These are phyloP conservation scores for Metschnikowia anglica DNA, from an alignment of 805 yeast genomes.

Conservation along the genomic window DNA sequence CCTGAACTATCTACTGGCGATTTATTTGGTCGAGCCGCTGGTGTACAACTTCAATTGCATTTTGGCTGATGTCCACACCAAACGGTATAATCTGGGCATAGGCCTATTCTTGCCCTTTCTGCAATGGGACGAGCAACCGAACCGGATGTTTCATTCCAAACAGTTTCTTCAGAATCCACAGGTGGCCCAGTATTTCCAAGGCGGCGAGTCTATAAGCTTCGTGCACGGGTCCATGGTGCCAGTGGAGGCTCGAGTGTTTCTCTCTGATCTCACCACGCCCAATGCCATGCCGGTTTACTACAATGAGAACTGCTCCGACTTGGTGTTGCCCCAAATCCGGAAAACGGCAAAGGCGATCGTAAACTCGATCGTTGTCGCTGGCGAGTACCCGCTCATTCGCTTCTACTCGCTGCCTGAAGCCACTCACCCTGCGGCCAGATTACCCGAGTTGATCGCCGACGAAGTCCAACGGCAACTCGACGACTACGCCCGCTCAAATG, in stretches of 20 bases:
- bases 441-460: conserved; percentile 70
- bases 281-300: conserved; percentile 72
- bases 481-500: conserved; percentile 66
- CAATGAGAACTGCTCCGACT: conserved; percentile 59
- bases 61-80: conserved; percentile 66
- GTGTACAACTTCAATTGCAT: conserved; percentile 72
- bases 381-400: conserved; percentile 86
- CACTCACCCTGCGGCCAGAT: conserved; percentile 51
- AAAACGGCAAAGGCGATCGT: conserved; percentile 64
- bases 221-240: conserved; percentile 52
- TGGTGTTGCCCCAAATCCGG: conserved; percentile 58
- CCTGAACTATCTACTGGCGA: conserved; percentile 68
- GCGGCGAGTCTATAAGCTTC: conserved; percentile 29
- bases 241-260: conserved; percentile 66
- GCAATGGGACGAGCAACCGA: conserved; percentile 26
- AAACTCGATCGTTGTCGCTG: conserved; percentile 70
- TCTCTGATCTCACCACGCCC: conserved; percentile 52
- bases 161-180: conserved; percentile 32
- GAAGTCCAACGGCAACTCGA: conserved; percentile 71
- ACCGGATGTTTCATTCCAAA: conserved; percentile 22
- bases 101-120: conserved; percentile 65
- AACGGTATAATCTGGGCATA: conserved; percentile 74
- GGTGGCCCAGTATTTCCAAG: conserved; percentile 32
- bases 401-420: conserved; percentile 57
- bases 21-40: conserved; percentile 75